These are phyloP conservation scores for Filosporella fistucella DNA, from an alignment of 495 filamentous ascomycete species.

Conservation along the genomic window DNA sequence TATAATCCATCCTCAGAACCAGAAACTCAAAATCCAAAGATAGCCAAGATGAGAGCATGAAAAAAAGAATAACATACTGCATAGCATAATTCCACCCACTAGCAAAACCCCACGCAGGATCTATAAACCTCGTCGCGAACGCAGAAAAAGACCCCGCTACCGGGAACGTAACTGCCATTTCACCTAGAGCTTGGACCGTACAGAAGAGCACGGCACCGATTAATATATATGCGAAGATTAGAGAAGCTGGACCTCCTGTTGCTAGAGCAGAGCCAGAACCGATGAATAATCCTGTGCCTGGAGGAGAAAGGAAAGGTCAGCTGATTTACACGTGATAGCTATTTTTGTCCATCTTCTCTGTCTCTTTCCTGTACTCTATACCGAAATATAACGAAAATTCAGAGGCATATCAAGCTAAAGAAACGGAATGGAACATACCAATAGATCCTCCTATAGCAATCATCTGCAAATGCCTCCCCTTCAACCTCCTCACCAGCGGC, in stretches of 20 bases:
- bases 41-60: too few relatives aligned
- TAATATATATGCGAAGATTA: slow-evolving; percentile 79
- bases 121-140: slow-evolving; percentile 86
- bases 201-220: slow-evolving; percentile 89
- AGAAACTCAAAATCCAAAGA: too few relatives aligned
- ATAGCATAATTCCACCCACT: slow-evolving; percentile 88
- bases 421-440: slow-evolving; percentile 52
- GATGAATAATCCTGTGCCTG: slow-evolving; percentile 89
- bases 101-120: slow-evolving; percentile 95
- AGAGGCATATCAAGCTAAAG: too few relatives aligned
- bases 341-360: too few relatives aligned
- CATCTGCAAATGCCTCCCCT: slow-evolving; percentile 90
- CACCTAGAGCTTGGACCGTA: slow-evolving; percentile 90
- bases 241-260: slow-evolving; percentile 76
- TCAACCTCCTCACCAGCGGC: slow-evolving; percentile 69
- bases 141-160: slow-evolving; percentile 92
- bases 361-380: too few relatives aligned
- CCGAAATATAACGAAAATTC: too few relatives aligned
- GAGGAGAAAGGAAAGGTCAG: slow-evolving; percentile 7
- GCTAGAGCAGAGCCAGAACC: slow-evolving; percentile 76
- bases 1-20: too few relatives aligned
- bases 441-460: slow-evolving; percentile 96
- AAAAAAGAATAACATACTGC: too few relatives aligned
- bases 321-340: not conserved
- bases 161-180: slow-evolving; percentile 78